These are phyloP conservation scores for Kazachstania africana DNA, from an alignment of 805 yeast species.

Conservation along the genomic window DNA sequence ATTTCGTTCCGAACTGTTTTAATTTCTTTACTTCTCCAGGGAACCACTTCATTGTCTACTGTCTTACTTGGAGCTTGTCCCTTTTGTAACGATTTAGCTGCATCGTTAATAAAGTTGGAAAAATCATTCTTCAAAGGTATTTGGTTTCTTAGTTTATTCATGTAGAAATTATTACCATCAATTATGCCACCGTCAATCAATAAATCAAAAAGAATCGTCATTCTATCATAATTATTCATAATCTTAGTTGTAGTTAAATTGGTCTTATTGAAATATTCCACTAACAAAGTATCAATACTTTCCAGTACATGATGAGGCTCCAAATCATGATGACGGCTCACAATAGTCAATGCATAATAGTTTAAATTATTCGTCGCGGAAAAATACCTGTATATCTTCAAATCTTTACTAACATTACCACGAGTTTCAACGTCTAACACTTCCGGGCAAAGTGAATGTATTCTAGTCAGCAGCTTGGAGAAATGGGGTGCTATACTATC, in stretches of 20 bases:
- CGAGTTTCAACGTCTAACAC: conserved; percentile 2
- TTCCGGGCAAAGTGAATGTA: conserved; percentile 15
- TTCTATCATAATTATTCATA: conserved; percentile 56
- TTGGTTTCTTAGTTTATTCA: conserved; percentile 47
- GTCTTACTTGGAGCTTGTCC: not conserved
- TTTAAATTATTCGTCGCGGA: conserved; percentile 14
- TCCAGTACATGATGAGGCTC: conserved; percentile 44
- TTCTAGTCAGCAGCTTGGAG: conserved; percentile 13
- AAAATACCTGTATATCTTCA: conserved; percentile 14
- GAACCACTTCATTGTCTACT: conserved; percentile 31
- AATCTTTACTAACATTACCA: conserved; percentile 11
- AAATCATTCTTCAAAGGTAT: conserved; percentile 41
- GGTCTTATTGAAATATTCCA: conserved; percentile 43
- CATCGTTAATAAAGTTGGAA: conserved; percentile 26
- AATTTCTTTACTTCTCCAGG: conserved; percentile 75
- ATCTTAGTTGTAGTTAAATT: conserved; percentile 48
- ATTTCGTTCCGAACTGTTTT: conserved; percentile 71
- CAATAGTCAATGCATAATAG: conserved; percentile 16
- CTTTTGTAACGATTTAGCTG: conserved; percentile 19
- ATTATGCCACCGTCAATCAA: conserved; percentile 74
- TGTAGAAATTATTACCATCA: conserved; percentile 50
- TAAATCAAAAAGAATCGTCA: conserved; percentile 61
- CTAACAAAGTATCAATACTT: conserved; percentile 38
- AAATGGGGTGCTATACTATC: conserved; percentile 21
- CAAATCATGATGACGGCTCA: too few species aligned